These are phyloP conservation scores for Vitellaria paradoxa DNA, from an alignment of 179 eudicot species.

Conservation along the genomic window DNA sequence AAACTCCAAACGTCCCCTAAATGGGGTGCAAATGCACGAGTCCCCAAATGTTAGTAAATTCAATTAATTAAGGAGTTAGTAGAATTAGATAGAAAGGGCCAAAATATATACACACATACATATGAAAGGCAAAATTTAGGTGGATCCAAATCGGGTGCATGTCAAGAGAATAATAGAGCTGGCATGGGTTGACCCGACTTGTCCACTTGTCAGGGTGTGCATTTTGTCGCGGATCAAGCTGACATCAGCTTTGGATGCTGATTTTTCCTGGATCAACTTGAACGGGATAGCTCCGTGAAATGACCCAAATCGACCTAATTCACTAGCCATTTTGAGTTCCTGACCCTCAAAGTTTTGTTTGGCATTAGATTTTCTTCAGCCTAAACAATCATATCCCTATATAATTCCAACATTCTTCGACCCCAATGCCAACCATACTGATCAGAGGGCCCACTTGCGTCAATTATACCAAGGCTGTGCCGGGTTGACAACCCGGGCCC, in stretches of 20 bases:
- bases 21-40: neutral
- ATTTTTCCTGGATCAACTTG: neutral
- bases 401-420: neutral
- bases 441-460: neutral
- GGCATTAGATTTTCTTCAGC: neutral
- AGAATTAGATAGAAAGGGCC: neutral
- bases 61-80: neutral
- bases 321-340: neutral
- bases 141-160: neutral
- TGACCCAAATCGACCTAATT: neutral
- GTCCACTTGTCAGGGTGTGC: neutral
- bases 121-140: neutral
- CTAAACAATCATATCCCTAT: no score
- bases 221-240: neutral
- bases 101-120: no score
- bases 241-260: neutral
- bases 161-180: neutral
- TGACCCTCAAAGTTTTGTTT: neutral
- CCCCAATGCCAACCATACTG: slow-evolving; percentile 9
- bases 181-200: neutral
- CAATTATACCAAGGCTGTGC: neutral
- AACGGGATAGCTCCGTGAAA: neutral
- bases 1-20: no score
- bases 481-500: neutral
- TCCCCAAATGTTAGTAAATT: neutral